Percentiles rank a stretch among this genome's conserved stretches.
Conservation (phyloP, 257 asterid genomes). For the Plantago major region DNA sequence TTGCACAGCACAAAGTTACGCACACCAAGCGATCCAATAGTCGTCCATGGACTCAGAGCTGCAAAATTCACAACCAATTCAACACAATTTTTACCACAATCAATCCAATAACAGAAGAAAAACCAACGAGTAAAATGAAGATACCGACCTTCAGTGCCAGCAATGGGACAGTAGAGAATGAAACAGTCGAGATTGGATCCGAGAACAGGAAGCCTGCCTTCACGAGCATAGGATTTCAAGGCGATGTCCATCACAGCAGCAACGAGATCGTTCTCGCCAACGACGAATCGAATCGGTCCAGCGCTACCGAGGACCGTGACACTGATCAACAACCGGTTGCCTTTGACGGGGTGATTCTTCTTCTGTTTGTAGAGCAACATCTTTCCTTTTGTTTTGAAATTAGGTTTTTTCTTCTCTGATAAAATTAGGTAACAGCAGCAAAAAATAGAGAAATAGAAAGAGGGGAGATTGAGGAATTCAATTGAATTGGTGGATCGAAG, state of each 20-base stretch:
- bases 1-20: slow-evolving; percentile 55
- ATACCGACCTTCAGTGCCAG: slow-evolving; percentile 72
- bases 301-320: slow-evolving; percentile 81
- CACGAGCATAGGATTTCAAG: slow-evolving; percentile 75
- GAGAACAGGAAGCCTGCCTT: slow-evolving; percentile 84
- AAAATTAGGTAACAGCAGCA: not conserved
- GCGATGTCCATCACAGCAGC: slow-evolving; percentile 74
- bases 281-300: slow-evolving; percentile 89
- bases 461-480: not conserved
- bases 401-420: slow-evolving; percentile 1
- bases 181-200: slow-evolving; percentile 66
- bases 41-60: slow-evolving; percentile 52
- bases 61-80: not conserved
- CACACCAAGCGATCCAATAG: slow-evolving; percentile 50
- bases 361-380: slow-evolving; percentile 80
- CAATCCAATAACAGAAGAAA: not conserved
- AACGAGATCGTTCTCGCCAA: slow-evolving; percentile 68
- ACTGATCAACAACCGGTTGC: slow-evolving; percentile 63
- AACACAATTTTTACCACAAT: not conserved
- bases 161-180: slow-evolving; percentile 67
- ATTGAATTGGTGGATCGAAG: no score
- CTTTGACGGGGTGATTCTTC: slow-evolving; percentile 64
- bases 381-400: no score
- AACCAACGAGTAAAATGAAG: not conserved
- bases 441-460: not conserved